A percentile compares a stretch with the other conserved stretches of the same genome.
These are phyloP conservation scores for Colletotrichum tropicicola DNA, from an alignment of 2,329 filamentous ascomycete species.

Conservation along the genomic window DNA sequence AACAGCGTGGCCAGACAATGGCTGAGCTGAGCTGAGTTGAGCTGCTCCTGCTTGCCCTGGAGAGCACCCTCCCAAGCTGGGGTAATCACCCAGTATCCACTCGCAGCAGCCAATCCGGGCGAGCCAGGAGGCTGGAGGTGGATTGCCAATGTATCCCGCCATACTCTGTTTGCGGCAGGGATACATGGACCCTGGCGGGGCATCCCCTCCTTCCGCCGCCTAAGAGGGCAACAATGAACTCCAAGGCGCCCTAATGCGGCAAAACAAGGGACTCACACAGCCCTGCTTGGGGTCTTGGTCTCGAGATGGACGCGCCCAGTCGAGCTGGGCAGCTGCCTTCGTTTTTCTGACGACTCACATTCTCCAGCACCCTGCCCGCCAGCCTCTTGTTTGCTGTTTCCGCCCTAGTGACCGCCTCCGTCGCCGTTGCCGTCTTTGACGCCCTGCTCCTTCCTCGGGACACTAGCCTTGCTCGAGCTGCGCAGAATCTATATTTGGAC, in stretches of 20 bases:
- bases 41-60: no score
- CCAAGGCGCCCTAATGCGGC: not conserved
- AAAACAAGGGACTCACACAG: not conserved
- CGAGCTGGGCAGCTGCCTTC: not conserved
- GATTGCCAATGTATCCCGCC: not conserved
- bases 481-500: constrained; percentile 16
- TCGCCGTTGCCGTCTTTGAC: not conserved
- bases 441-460: not conserved
- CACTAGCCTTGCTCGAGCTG: not conserved
- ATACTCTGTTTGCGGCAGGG: no score
- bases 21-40: no score
- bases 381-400: constrained; percentile 15
- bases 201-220: not conserved
- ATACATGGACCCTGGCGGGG: constrained; percentile 1
- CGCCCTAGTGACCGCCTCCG: not conserved
- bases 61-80: no score
- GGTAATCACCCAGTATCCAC: not conserved
- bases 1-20: no score
- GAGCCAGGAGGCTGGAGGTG: not conserved
- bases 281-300: not conserved
- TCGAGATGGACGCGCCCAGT: not conserved
- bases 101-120: not conserved
- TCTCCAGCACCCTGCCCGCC: not conserved
- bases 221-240: not conserved
- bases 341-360: not conserved